Evolutionary conservation across 768 basidiomycete genomes (phyloP).

Genomic region (Piloderma croceum): DNA sequence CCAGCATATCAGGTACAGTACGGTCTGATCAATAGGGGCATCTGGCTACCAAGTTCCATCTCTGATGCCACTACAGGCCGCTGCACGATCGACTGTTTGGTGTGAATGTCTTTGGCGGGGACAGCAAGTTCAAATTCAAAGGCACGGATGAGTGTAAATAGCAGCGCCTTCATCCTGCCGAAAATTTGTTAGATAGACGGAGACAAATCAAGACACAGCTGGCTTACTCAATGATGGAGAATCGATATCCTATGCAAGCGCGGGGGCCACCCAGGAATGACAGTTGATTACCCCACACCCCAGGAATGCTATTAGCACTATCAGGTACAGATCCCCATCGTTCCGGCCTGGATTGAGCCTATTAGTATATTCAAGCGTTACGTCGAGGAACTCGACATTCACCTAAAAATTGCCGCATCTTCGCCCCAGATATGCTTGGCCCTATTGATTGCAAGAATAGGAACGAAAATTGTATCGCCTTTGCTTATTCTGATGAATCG

Average conservation of each 20-base stretch:
- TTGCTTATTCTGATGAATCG: constrained; percentile 14
- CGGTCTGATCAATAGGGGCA: constrained; percentile 36
- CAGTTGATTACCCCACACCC: constrained; percentile 33
- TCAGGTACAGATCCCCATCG: constrained; percentile 35
- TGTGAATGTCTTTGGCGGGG: constrained; percentile 14
- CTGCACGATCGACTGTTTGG: constrained; percentile 30
- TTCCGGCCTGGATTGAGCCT: constrained; percentile 32
- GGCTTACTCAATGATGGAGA: constrained; percentile 36
- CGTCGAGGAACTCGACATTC: constrained; percentile 1
- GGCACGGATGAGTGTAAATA: constrained; percentile 29
- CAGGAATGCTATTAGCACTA: constrained; percentile 27
- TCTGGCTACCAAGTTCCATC: constrained; percentile 32
- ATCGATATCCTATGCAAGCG: constrained; percentile 41
- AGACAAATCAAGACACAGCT: background rate
- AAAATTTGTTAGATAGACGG: constrained; percentile 25
- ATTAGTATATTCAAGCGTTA: background rate
- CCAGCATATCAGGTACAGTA: background rate
- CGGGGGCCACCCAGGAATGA: constrained; percentile 40
- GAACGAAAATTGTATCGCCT: constrained; percentile 25
- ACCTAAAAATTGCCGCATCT: constrained; percentile 29
- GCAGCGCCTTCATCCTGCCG: constrained; percentile 31
- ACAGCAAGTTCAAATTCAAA: constrained; percentile 27
- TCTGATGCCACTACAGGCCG: constrained; percentile 40
- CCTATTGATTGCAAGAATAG: constrained; percentile 22
- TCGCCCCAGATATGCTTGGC: constrained; percentile 23